phyloP scores from a whole-genome alignment of 2,329 filamentous ascomycete species.

The Colletotrichum chlorophyti region DNA sequence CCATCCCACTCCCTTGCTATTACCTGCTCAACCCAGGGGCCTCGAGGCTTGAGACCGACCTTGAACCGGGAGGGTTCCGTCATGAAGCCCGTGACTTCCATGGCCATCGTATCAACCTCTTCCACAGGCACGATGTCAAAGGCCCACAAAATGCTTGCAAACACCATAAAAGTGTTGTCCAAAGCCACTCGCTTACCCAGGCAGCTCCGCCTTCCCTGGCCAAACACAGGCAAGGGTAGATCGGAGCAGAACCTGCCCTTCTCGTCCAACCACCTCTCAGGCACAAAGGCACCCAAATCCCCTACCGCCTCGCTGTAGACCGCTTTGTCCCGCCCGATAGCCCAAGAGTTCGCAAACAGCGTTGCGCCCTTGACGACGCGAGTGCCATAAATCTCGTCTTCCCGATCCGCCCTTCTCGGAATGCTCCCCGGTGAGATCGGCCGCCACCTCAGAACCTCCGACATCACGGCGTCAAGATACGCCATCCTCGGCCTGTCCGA shows the following conservation, averaged over 20 bases:
- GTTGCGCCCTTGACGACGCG: conserved; percentile 50
- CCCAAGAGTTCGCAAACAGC: conserved; percentile 50
- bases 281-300: conserved; percentile 37
- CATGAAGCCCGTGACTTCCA: conserved; percentile 35
- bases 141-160: conserved; percentile 56
- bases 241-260: conserved; percentile 32
- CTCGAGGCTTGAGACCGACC: conserved; percentile 35
- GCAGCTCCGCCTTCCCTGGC: conserved; percentile 54
- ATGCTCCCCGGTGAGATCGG: conserved; percentile 44
- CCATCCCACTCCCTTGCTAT: conserved; percentile 30
- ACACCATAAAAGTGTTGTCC: conserved; percentile 48
- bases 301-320: conserved; percentile 44
- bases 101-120: conserved; percentile 31
- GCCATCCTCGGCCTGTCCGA: conserved; percentile 45
- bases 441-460: conserved; percentile 53
- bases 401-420: conserved; percentile 45
- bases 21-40: conserved; percentile 36
- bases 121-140: conserved; percentile 46
- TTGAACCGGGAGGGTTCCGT: conserved; percentile 36
- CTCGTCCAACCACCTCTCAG: conserved; percentile 38
- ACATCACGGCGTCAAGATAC: conserved; percentile 49
- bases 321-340: conserved; percentile 42
- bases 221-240: conserved; percentile 48
- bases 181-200: conserved; percentile 54
- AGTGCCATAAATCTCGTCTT: conserved; percentile 44